Evolutionary conservation across 2,329 filamentous ascomycete species (phyloP), one percentile per base, ranked within the genome.

Genomic region (Chrysoporthe cubensis): DNA sequence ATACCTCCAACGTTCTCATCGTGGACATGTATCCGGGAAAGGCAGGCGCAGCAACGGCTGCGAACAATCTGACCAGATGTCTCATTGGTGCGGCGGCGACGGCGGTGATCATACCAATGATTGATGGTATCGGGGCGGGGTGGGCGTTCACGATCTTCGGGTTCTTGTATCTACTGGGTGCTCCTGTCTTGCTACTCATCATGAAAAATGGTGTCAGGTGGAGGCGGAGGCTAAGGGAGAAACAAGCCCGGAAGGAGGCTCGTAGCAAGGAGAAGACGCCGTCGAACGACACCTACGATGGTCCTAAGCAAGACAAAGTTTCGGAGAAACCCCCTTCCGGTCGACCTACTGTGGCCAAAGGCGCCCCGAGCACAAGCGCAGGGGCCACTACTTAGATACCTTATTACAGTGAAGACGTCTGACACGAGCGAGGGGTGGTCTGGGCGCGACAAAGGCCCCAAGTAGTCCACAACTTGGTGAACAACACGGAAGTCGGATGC

Each of bases 31-130:
- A 87, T 66, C 85, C 85, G 0, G 78, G 78, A 0, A 80, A 79
- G 21, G 82, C 86, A 0, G 85, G 84, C 0, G 83, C 84, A 0
- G 86, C 85, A 0, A 85, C 85, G 0, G 86, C 86, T 0, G 82
- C 85, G 0, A 87, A 85, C 69, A 89, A 89, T 68, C 72, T 90
- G 16, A 81, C 83, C 0, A 75, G 87, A 5, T 89, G 87, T 66
- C 74, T 86, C 2, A 72, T 89, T 2, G 86, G 85, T 0, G 87
- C 87, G 0, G 82, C 79, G 0, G 82, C 82, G 1, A 85, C 81
- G 18, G 85, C 84, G 0, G 78, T 83, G 1, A 83, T 89, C 26
- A 74, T 84, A 3, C 83, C 83, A 13, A 80, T 89, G 80, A 82
- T 85, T 11, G 71, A 83, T 9, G 77, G 75, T 0, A 81, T 88